A percentile compares a stretch with the other conserved stretches of the same genome.
Evolutionary conservation across 2,329 filamentous ascomycete genomes (phyloP).

Genomic region (Neonectria magnoliae): DNA sequence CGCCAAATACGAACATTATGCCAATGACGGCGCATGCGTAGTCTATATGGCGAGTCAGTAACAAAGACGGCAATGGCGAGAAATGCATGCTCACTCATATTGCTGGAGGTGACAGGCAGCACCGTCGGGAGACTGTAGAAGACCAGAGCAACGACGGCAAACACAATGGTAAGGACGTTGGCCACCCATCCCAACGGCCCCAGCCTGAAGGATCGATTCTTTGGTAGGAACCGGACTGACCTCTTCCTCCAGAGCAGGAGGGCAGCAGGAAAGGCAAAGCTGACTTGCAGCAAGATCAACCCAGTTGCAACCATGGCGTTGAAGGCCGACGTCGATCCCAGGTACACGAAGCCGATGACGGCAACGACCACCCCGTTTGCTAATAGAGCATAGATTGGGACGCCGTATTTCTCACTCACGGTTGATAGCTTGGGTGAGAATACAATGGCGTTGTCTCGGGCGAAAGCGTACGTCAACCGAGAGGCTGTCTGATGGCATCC

Average conservation of each 20-base stretch:
- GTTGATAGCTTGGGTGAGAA: slow-evolving; percentile 12
- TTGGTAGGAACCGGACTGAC: slow-evolving; percentile 11
- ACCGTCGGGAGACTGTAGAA: slow-evolving; percentile 22
- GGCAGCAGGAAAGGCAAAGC: slow-evolving; percentile 25
- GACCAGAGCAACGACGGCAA: slow-evolving; percentile 12
- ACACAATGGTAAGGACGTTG: slow-evolving; percentile 17
- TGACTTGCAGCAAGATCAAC: slow-evolving; percentile 22
- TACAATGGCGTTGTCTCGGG: slow-evolving; percentile 28
- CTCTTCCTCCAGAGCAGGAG: slow-evolving; percentile 18
- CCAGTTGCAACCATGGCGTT: slow-evolving; percentile 23
- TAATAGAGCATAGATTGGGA: slow-evolving; percentile 12
- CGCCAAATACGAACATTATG: slow-evolving; percentile 13
- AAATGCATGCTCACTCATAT: slow-evolving; percentile 19
- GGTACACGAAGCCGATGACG: slow-evolving; percentile 20
- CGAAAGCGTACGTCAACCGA: slow-evolving; percentile 31
- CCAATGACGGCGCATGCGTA: slow-evolving; percentile 18
- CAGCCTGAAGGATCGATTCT: slow-evolving; percentile 11
- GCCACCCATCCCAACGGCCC: slow-evolving; percentile 21
- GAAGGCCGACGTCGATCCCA: slow-evolving; percentile 26
- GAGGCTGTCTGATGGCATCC: slow-evolving; percentile 31
- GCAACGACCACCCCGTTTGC: slow-evolving; percentile 21
- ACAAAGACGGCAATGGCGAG: not conserved
- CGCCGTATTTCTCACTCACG: slow-evolving; percentile 12
- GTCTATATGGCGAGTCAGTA: slow-evolving; percentile 11
- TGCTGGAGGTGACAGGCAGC: slow-evolving; percentile 17